Evolutionary conservation across 345 rosid genomes (phyloP), one percentile per base, ranked within the genome.

Genomic region (Syzygium grande): DNA sequence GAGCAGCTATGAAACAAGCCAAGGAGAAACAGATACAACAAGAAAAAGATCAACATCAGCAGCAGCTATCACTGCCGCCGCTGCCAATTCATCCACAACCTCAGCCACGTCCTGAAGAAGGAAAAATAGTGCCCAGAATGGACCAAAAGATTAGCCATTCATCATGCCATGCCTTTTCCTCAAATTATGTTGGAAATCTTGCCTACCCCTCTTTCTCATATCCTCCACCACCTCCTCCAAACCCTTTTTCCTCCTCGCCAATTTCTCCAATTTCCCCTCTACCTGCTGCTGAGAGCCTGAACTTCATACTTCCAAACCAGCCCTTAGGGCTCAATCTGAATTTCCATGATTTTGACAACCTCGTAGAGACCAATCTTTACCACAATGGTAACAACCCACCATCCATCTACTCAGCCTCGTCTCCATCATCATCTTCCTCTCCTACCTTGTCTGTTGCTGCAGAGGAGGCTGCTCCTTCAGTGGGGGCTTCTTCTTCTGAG

Each of bases 1-100:
- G 99, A 13, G 99, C 99, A 38, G 88, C 99, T 86, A 98, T 95
- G 99, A 97, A 96, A 91, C 96, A 95, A 91, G 95, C 98, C 53
- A 65, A 88, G 9, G 94, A 93, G 49, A 95, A 89, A 22, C 93
- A 92, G 15, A 93, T 91, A 2, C 93, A 87, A 15, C 93, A 86
- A 9, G 90, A 87, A 38, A 90, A 86, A 16, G 87, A 88, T 23
- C 89, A 89, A 68, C 38, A 68, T 41, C 91, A 87, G 53, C 58
- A 65, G 16, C 78, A 22, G 11, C 85, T 84, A 59, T 85, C 87
- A 10, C 78, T 86, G 41, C 68, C 88, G 21, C 73, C 85, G 30
- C 92, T 88, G 16, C 90, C 90, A 52, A 38, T 34, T 73, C 14
- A 38, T 73, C 58, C 93, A 11, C 83, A 90, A 52, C 87, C 92